A percentile compares a stretch with the other conserved stretches of the same genome.
Evolutionary conservation across 1,284 basidiomycete species (phyloP).

Genomic region (Ceratobasidium theobromae): DNA sequence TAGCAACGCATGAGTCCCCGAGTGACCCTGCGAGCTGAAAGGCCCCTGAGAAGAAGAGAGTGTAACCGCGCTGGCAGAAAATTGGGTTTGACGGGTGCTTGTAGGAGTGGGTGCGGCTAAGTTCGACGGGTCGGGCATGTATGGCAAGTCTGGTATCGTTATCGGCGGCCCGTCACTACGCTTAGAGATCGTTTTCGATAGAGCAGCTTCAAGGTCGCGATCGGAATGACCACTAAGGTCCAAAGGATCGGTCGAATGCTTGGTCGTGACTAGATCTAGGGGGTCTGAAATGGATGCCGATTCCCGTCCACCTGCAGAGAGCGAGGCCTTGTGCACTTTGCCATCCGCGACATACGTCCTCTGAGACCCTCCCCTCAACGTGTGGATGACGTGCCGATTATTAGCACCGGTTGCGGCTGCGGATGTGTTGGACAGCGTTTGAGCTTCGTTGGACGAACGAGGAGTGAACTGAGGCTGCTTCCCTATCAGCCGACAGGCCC

Average conservation of each 20-base stretch:
- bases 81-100: background rate
- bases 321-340: slow-evolving; percentile 6
- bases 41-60: slow-evolving; percentile 9
- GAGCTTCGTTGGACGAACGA: slow-evolving; percentile 14
- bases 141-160: slow-evolving; percentile 1
- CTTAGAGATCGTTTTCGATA: background rate
- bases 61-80: background rate
- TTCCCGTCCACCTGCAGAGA: slow-evolving; percentile 5
- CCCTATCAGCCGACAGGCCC: slow-evolving; percentile 4
- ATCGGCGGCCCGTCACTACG: background rate
- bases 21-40: background rate
- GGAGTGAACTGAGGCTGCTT: background rate
- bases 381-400: background rate
- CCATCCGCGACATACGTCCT: background rate
- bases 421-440: slow-evolving; percentile 11
- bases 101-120: background rate
- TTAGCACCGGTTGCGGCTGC: background rate
- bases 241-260: background rate
- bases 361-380: background rate
- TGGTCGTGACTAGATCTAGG: background rate
- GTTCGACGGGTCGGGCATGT: background rate
- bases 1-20: background rate
- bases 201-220: background rate
- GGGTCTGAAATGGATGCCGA: slow-evolving; percentile 15
- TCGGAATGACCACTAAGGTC: background rate